Evolutionary conservation across 495 filamentous ascomycete genomes (phyloP), one percentile per base, ranked within the genome.

Genomic region (Clohesyomyces aquaticus): DNA sequence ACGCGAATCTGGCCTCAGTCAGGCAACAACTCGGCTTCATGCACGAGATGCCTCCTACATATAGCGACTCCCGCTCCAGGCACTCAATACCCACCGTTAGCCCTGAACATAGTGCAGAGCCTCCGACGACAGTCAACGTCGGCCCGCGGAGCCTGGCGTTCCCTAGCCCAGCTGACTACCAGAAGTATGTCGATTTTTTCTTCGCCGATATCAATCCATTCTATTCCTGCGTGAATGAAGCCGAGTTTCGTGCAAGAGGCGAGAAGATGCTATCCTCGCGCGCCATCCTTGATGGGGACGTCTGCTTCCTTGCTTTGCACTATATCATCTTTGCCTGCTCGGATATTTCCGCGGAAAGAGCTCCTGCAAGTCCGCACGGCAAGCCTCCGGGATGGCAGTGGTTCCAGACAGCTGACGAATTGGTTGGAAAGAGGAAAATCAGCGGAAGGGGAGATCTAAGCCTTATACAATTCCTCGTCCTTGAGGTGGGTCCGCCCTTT

Each of bases 301-400:
- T 54, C 11, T 35, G 43, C 27, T 59, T 62, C 52, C 47, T 69
- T 19, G 61, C 67, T 16, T 18, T 69, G 26, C 49, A 62, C 42
- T 69, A 69, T 32, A 49, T 66, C 18, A 61, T 69, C 16, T 69
- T 65, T 41, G 51, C 67, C 16, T 54, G 48, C 28, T 28, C 58
- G 1, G 61, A 69, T 27, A 41, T 69, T 11, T 12, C 35, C 0
- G 26, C 22, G 4, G 56, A 57, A 10, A 42, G 46, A 9, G 41
- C 48, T 2, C 62, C 48, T 1, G 2, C 45, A 6, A 55, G 29
- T 25, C 10, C 51, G 4, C 12, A 46, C 11, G n/a, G 35, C 26
- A 54, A 61, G 26, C 54, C 61, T 21, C 29, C 57, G 10, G 67
- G 67, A 16, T 62, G 63, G 67, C 48, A 60, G 27, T 69, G 67